phyloP scores from a whole-genome alignment of 2,329 filamentous ascomycete genomes.

The Sarocladiaceae sp. region DNA sequence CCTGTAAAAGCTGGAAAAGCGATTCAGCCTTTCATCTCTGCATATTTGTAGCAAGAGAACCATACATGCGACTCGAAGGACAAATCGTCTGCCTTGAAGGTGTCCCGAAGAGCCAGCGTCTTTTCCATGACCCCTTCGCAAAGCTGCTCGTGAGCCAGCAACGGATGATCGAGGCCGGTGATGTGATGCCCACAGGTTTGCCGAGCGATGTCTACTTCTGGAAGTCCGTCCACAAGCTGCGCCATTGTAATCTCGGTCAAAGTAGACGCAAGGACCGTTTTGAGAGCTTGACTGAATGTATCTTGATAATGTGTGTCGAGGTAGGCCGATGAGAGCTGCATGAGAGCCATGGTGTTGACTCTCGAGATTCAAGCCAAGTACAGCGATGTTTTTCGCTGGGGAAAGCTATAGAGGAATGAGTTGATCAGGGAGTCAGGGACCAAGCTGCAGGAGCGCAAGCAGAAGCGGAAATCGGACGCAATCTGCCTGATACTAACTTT shows the following conservation, averaged over 20 bases:
- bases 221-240: conserved; percentile 5
- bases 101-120: background rate
- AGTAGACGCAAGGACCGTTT: background rate
- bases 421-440: too few relatives aligned
- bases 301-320: background rate
- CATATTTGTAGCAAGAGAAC: background rate
- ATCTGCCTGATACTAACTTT: too few relatives aligned
- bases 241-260: conserved; percentile 6
- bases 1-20: background rate
- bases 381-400: too few relatives aligned
- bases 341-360: background rate
- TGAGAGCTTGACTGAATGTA: background rate
- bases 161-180: background rate
- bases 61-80: conserved; percentile 1
- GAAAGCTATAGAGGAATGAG: too few relatives aligned
- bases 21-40: background rate
- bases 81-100: background rate
- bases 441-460: too few relatives aligned
- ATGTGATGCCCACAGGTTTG: background rate
- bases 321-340: background rate
- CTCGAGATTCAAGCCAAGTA: too few relatives aligned
- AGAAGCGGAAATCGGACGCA: too few relatives aligned
- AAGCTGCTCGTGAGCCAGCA: background rate
- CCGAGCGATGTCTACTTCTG: background rate
- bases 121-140: conserved; percentile 3